phyloP scores from a whole-genome alignment of 2,329 filamentous ascomycete genomes.

The Fusarium musae region DNA sequence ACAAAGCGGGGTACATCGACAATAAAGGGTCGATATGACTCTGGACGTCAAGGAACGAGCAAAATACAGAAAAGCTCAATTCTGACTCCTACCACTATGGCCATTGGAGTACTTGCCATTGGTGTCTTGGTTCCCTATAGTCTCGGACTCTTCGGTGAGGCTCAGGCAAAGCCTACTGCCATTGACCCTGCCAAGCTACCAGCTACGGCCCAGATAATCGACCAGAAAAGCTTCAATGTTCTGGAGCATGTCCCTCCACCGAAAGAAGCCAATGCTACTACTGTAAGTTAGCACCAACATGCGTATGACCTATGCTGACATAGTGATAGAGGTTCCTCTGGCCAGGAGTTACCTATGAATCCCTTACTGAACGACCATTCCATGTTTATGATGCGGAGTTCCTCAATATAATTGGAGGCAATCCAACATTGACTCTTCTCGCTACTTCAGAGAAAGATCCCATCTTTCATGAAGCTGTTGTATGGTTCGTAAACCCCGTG shows the following conservation, averaged over 20 bases:
- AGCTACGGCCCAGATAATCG: constrained; percentile 33
- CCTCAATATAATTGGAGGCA: constrained; percentile 58
- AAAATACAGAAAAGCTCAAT: neutral
- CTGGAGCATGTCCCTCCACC: constrained; percentile 29
- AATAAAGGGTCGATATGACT: neutral
- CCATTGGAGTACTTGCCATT: constrained; percentile 4
- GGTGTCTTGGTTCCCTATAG: neutral
- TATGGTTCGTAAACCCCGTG: constrained; percentile 51
- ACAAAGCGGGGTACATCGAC: constrained; percentile 17
- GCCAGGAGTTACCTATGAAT: constrained; percentile 39
- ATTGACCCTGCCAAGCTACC: constrained; percentile 8
- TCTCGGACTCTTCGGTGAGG: neutral
- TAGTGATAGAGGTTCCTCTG: constrained; percentile 23
- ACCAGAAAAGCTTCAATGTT: constrained; percentile 41
- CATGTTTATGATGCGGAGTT: constrained; percentile 61
- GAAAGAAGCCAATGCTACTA: constrained; percentile 30
- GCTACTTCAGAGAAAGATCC: constrained; percentile 57
- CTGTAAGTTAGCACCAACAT: neutral
- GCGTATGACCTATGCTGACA: fast-evolving
- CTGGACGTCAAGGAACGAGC: neutral
- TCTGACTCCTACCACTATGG: neutral
- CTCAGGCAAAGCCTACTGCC: neutral
- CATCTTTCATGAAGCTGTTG: constrained; percentile 66
- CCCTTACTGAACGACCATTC: constrained; percentile 37
- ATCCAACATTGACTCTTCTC: constrained; percentile 62